Conservation (phyloP, 257 asterid genomes). For the Osmanthus fragrans region DNA sequence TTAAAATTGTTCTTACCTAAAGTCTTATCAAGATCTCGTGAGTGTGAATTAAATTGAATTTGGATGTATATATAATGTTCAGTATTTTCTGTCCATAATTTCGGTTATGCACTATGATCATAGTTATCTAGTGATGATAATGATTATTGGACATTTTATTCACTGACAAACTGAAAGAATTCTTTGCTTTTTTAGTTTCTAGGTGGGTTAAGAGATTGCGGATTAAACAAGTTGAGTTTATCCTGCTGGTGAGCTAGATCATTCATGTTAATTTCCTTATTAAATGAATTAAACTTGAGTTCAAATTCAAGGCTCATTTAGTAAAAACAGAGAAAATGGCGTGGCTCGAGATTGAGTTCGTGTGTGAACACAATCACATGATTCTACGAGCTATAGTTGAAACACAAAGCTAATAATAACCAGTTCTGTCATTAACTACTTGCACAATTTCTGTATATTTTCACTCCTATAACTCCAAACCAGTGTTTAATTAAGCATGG, state of each 20-base stretch:
- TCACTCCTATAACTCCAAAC: neutral
- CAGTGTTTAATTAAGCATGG: neutral
- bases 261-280: neutral
- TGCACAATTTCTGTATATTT: neutral
- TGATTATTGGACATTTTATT: neutral
- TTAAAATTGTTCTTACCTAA: neutral
- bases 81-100: neutral
- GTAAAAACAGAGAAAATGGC: neutral
- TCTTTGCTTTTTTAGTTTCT: neutral
- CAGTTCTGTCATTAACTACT: neutral
- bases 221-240: neutral
- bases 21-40: neutral
- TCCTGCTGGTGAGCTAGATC: neutral
- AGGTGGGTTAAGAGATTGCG: neutral
- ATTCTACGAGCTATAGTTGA: neutral
- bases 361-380: neutral
- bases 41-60: neutral
- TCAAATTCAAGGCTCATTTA: slow-evolving; percentile 3
- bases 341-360: neutral
- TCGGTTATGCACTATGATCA: neutral
- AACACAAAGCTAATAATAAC: neutral
- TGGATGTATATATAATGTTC: neutral
- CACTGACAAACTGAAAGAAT: neutral
- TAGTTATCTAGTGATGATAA: neutral
- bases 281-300: neutral